Evolutionary conservation across 176 grass and related monocot species (phyloP).

Genomic region (Avena atlantica): DNA sequence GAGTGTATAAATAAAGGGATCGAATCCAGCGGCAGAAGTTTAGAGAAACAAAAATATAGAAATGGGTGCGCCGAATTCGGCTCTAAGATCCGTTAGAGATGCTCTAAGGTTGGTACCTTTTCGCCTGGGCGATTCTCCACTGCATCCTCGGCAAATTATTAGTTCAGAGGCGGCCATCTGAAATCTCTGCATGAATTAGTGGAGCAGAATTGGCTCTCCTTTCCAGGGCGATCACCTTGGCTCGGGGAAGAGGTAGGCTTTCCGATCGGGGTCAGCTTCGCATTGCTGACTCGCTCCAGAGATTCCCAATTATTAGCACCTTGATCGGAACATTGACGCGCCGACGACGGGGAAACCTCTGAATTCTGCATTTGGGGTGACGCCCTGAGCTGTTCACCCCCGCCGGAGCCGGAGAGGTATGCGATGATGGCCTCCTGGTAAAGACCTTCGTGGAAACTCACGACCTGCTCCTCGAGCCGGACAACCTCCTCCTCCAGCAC

Average conservation of each 20-base stretch:
- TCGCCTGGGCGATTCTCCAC: conserved; percentile 38
- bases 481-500: conserved; percentile 94
- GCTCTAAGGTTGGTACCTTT: conserved; percentile 37
- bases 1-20: too few species aligned
- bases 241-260: conserved; percentile 21
- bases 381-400: neutral
- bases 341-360: neutral
- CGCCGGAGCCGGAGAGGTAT: conserved; percentile 30
- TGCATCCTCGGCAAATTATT: conserved; percentile 41
- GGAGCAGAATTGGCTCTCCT: conserved; percentile 65
- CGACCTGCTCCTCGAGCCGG: conserved; percentile 85
- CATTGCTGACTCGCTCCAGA: conserved; percentile 31
- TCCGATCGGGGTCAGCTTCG: conserved; percentile 45
- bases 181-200: conserved; percentile 53
- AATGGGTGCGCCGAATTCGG: too few species aligned
- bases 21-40: too few species aligned
- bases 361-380: neutral
- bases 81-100: too few species aligned
- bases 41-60: too few species aligned
- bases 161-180: conserved; percentile 46
- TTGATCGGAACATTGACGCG: conserved; percentile 27
- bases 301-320: conserved; percentile 40
- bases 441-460: conserved; percentile 74
- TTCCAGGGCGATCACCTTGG: conserved; percentile 54
- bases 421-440: conserved; percentile 75